These are phyloP conservation scores for Chrysanthemum makinoi DNA, from an alignment of 129 eudicot species.

Conservation along the genomic window DNA sequence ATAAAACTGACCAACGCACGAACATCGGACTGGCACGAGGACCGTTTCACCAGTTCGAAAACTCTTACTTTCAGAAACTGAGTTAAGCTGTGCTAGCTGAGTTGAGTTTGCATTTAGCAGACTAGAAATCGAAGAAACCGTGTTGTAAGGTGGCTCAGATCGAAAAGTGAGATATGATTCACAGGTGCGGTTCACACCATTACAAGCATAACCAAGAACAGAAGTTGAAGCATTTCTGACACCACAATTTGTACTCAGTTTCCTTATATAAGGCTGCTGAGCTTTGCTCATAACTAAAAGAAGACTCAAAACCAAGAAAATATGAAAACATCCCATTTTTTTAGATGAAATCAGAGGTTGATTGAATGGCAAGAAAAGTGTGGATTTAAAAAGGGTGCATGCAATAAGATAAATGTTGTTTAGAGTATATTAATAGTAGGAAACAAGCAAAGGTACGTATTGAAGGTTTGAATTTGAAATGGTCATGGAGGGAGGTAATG, in stretches of 20 bases:
- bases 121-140: slow-evolving; percentile 59
- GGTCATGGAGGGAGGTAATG: slow-evolving; percentile 14
- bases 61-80: slow-evolving; percentile 27
- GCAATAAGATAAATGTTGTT: not conserved
- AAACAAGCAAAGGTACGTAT: not conserved
- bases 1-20: slow-evolving; percentile 75
- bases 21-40: slow-evolving; percentile 78
- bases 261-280: slow-evolving; percentile 73
- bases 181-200: slow-evolving; percentile 53
- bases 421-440: not conserved
- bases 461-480: slow-evolving; percentile 7
- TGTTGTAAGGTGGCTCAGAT: slow-evolving; percentile 54
- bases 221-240: slow-evolving; percentile 49
- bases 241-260: slow-evolving; percentile 30
- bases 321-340: slow-evolving; percentile 20
- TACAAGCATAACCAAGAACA: slow-evolving; percentile 66
- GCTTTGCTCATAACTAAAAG: slow-evolving; percentile 36
- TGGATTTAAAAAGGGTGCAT: not conserved
- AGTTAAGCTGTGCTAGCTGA: slow-evolving; percentile 60
- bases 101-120: slow-evolving; percentile 51
- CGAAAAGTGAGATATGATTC: slow-evolving; percentile 70
- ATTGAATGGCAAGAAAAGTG: slow-evolving; percentile 12
- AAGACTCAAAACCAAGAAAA: slow-evolving; percentile 25
- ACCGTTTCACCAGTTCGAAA: slow-evolving; percentile 51
- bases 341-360: slow-evolving; percentile 13